Percentiles rank a stretch among this genome's conserved stretches.
phyloP scores from a whole-genome alignment of 192 early-diverging fungal genomes.

The Coemansia sp. region DNA sequence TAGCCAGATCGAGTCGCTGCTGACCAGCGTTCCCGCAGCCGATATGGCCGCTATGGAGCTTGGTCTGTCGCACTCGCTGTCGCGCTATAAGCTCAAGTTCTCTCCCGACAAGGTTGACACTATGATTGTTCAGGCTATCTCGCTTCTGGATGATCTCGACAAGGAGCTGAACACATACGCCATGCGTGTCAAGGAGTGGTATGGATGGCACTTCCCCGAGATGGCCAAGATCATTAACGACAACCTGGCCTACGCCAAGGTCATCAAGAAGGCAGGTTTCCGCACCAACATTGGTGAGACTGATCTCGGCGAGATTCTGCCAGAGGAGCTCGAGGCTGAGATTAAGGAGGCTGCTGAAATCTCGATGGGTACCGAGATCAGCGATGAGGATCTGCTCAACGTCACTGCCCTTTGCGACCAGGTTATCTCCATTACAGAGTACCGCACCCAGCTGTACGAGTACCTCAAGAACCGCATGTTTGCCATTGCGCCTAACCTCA shows the following conservation, averaged over 20 bases:
- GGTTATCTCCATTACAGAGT: slow-evolving; percentile 93
- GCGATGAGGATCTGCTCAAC: slow-evolving; percentile 95
- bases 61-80: slow-evolving; percentile 98
- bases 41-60: slow-evolving; percentile 95
- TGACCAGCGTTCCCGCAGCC: slow-evolving; percentile 80
- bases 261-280: slow-evolving; percentile 89
- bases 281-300: slow-evolving; percentile 74
- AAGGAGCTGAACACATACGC: slow-evolving; percentile 99
- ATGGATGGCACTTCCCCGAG: slow-evolving; percentile 99
- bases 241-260: slow-evolving; percentile 90
- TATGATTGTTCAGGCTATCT: slow-evolving; percentile 99
- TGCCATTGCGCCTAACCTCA: slow-evolving; percentile 85
- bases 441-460: slow-evolving; percentile 91
- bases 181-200: slow-evolving; percentile 98
- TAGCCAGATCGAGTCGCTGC: slow-evolving; percentile 84
- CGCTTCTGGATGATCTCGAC: slow-evolving; percentile 96
- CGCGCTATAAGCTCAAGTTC: slow-evolving; percentile 99
- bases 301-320: slow-evolving; percentile 80
- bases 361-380: slow-evolving; percentile 98
- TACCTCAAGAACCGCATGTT: slow-evolving; percentile 98
- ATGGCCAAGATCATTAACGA: slow-evolving; percentile 94
- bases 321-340: slow-evolving; percentile 88
- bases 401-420: slow-evolving; percentile 92
- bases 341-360: slow-evolving; percentile 97
- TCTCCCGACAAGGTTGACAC: slow-evolving; percentile 99